Evolutionary conservation across 306 rosid species (phyloP), one percentile per base, ranked within the genome.

Genomic region (Vachellia collinsii): DNA sequence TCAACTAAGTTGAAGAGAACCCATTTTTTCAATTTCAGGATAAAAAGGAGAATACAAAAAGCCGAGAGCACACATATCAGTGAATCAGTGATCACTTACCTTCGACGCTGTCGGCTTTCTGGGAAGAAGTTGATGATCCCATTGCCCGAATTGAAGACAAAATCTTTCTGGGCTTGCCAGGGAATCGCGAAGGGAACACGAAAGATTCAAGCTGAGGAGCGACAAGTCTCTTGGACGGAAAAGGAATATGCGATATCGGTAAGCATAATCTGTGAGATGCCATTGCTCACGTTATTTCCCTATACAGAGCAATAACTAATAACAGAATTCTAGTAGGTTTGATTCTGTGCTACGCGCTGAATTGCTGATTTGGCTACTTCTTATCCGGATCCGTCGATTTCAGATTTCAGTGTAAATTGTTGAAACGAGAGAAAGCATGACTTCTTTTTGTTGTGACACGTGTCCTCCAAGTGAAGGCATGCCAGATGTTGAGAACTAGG

Each of bases 51-150:
- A 47, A n/a, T 47, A 54, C 2, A 56, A 20, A 14, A 77, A 65
- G 48, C 6, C 14, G 73, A 70, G 6, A 82, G 51, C 86, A 39
- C 39, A 66, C 25, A 77, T 36, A 11, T 50, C 8, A 56, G 44
- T 16, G 19, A 64, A 11, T 53, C 7, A 48, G 41, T 19, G 16
- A 72, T 47, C 3, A 41, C 25, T 43, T 54, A 84, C 97, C 94
- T 83, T 90, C 85, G 73, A 81, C 44, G 66, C 75, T 85, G 48
- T 90, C 94, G 63, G 88, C 86, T 58, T 85, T 79, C 73, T 81
- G 88, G 36, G 97, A 89, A 84, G 97, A 94, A 76, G 97, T 82
- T 14, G 94, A 91, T 19, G 94, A 90, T 14, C 97, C 98, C 98
- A 94, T 94, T 47, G 86, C 85, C 5, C 85, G 81, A 72, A 85